Percentiles rank a stretch among this genome's conserved stretches.
phyloP scores from a whole-genome alignment of 2,329 filamentous ascomycete species.

The Ustilaginoidea virens region DNA sequence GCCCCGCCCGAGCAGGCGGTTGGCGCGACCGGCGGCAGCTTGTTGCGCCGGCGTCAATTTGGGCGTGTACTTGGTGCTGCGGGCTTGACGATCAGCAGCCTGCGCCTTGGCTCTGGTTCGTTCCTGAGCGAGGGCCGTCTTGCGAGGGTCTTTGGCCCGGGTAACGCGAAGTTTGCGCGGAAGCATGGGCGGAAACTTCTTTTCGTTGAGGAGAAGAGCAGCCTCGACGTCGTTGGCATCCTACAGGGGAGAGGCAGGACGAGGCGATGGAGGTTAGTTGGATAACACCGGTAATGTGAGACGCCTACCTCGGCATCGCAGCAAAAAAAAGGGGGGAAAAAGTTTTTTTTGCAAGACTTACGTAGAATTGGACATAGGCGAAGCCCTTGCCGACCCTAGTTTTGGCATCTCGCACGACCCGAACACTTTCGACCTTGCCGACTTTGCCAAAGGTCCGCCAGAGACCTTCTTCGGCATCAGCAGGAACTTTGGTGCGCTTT shows the following conservation, averaged over 20 bases:
- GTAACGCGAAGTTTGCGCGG: slow-evolving; percentile 74
- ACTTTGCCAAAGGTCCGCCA: slow-evolving; percentile 65
- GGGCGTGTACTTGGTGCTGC: slow-evolving; percentile 43
- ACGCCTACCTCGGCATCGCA: no score
- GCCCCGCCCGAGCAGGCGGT: slow-evolving; percentile 57
- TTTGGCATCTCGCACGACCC: slow-evolving; percentile 75
- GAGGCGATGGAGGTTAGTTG: not conserved
- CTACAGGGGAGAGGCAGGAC: no score
- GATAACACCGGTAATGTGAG: no score
- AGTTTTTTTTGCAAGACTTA: slow-evolving; percentile 19
- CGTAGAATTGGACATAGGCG: slow-evolving; percentile 90
- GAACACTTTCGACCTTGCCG: slow-evolving; percentile 82
- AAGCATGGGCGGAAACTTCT: slow-evolving; percentile 90
- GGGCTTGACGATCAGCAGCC: slow-evolving; percentile 20
- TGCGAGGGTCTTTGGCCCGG: slow-evolving; percentile 62
- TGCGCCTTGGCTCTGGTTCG: slow-evolving; percentile 16
- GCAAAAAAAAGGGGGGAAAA: not conserved
- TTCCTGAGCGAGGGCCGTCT: slow-evolving; percentile 34
- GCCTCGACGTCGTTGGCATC: slow-evolving; percentile 79
- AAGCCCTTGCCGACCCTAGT: slow-evolving; percentile 94
- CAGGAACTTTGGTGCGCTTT: slow-evolving; percentile 58
- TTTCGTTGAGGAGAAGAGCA: slow-evolving; percentile 75
- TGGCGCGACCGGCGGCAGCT: slow-evolving; percentile 56
- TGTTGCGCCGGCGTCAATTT: slow-evolving; percentile 57
- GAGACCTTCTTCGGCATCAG: slow-evolving; percentile 83